These are phyloP conservation scores for Talaromyces atroroseus DNA, from an alignment of 2,329 filamentous ascomycete species.

Conservation along the genomic window DNA sequence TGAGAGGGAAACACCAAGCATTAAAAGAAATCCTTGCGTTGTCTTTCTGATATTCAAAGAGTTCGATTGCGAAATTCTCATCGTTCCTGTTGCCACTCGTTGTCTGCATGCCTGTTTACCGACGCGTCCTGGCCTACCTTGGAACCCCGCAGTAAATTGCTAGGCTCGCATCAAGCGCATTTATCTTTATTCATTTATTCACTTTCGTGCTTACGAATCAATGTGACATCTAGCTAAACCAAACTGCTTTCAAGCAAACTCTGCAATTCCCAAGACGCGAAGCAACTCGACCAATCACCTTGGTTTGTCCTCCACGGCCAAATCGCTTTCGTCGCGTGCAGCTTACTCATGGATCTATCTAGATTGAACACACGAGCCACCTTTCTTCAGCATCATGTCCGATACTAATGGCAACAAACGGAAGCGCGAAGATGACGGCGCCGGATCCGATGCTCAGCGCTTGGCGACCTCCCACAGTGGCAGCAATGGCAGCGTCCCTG, in stretches of 20 bases:
- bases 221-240: neutral
- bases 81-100: neutral
- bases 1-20: neutral
- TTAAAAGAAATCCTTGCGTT: neutral
- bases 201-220: neutral
- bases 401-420: slow-evolving; percentile 33
- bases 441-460: slow-evolving; percentile 36
- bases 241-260: neutral
- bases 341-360: slow-evolving; percentile 1
- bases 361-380: slow-evolving; percentile 3
- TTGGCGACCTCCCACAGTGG: slow-evolving; percentile 32
- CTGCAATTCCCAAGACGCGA: neutral
- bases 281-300: slow-evolving; percentile 4
- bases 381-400: slow-evolving; percentile 26
- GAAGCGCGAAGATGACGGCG: slow-evolving; percentile 37
- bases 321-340: neutral
- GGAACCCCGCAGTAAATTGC: slow-evolving; percentile 6
- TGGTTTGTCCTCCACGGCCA: neutral
- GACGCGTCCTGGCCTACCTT: slow-evolving; percentile 1
- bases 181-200: neutral
- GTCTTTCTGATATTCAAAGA: neutral
- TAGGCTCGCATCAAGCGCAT: neutral
- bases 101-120: slow-evolving; percentile 7
- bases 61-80: neutral
- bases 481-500: slow-evolving; percentile 35